Conservation (phyloP, 768 basidiomycete species). For the Hygrophorus russula region DNA sequence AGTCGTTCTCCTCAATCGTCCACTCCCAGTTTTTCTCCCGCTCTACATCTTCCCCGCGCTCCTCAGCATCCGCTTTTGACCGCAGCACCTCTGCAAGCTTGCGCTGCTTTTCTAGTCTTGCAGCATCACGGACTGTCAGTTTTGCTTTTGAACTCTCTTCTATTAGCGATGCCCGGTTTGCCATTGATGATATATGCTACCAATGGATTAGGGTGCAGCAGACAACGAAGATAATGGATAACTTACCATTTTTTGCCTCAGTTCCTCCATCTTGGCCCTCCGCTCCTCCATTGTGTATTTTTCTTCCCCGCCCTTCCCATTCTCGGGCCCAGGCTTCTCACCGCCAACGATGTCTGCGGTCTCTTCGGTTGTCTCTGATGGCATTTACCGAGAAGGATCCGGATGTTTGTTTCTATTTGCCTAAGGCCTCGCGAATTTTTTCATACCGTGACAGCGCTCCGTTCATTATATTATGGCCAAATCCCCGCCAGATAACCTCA, state of each 20-base stretch:
- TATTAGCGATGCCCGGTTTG: constrained; percentile 78
- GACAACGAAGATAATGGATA: not conserved
- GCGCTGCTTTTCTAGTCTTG: constrained; percentile 79
- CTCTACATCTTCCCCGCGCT: constrained; percentile 86
- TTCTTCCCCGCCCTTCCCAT: constrained; percentile 9
- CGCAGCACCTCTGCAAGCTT: constrained; percentile 83
- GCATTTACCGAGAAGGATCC: too few relatives aligned
- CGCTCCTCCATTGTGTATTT: constrained; percentile 50
- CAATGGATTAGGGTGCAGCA: constrained; percentile 4
- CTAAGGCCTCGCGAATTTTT: too few relatives aligned
- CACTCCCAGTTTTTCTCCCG: constrained; percentile 91
- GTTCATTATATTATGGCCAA: not conserved
- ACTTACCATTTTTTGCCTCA: constrained; percentile 73
- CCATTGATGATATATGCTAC: constrained; percentile 66
- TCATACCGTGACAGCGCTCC: too few relatives aligned
- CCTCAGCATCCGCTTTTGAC: constrained; percentile 80
- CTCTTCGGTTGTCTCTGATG: too few relatives aligned
- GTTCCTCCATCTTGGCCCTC: constrained; percentile 63
- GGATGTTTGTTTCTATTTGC: too few relatives aligned
- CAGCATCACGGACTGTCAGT: constrained; percentile 65
- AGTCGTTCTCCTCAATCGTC: constrained; percentile 90
- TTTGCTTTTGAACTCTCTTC: constrained; percentile 77
- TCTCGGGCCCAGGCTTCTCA: constrained; percentile 12
- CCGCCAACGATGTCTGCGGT: constrained; percentile 12
- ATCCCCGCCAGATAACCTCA: constrained; percentile 40